Base-by-base conservation (phyloP, 768 basidiomycete species). In the Exsudoporus frostii region DNA sequence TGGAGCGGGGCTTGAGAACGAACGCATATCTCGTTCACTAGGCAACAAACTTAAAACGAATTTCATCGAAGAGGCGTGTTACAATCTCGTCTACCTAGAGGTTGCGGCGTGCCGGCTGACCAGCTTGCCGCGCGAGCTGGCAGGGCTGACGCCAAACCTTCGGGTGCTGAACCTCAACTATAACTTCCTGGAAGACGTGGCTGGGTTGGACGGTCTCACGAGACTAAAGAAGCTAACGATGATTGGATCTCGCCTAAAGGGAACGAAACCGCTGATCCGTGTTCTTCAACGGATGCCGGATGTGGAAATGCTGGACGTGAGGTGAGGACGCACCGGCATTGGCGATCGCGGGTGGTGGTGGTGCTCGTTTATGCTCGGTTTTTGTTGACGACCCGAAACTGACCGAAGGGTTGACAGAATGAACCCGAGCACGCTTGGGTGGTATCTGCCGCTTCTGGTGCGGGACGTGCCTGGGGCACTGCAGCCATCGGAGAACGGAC, bases 361-460 rank as follows among this genome's bases (percentile, higher is more conserved):
- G 15, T 41, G 4, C 10, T n/a, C 41, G 20, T 50, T 32, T 53
- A 19, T 20, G 10, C 3, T 29, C 8, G 24, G 11, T 39, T 37
- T 39, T n/a, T 41, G 54, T 40, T 56, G 65, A 39, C 50, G 54
- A 66, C 63, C 59, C 62, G 65, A 56, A 24, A 65, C 56, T 65
- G 59, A 67, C 63, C 65, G 60, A 64, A 2, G 25, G 1, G 48
- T 50, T 54, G 52, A 43, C 61, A 82, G 86, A 71, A 97, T 98
- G 93, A 99, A 99, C 66, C 95, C 97, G 49, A 92, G 90, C 60
- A 98, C 95, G 19, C 84, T 98, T 11, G 91, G 91, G 7, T 96
- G 92, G 88, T 98, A 99, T 71, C 78, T 97, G 32, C 93, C 97
- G 22, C 73, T 98, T 49, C 78, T 94, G 47, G 83, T 90, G 53